Evolutionary conservation across 169 alveolate genomes (phyloP), one percentile per base, ranked within the genome.

Genomic region (Blepharisma undulans): DNA sequence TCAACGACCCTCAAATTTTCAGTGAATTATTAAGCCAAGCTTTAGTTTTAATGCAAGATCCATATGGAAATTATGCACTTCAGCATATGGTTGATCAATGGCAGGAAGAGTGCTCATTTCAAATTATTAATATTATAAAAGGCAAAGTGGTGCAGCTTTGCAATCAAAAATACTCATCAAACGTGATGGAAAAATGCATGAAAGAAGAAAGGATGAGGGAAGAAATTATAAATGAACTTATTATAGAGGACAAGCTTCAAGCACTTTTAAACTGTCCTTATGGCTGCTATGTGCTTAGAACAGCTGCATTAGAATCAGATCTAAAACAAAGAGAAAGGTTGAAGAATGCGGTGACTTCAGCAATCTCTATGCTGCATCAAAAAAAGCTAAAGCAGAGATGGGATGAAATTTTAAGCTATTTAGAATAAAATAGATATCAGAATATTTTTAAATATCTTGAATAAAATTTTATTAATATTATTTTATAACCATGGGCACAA

Each of bases 21-120:
- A 84, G 77, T 5, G 87, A 89, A 30, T 36, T 92, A 5, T 36
- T 76, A 7, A 91, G 84, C 36, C 80, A 95, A 72, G 89, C 93
- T 16, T 79, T 96, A 90, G 96, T 94, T 21, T 72, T 96, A n/a
- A 94, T 94, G 14, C 96, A 96, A 91, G 93, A 93, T 85, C 98
- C 98, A 8, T 96, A 91, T 88, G 98, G 98, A 12, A 96, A 96
- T 81, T 96, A 95, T 78, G 97, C 96, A 19, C 90, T 95, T 48
- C 97, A 96, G 61, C 92, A 92, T 87, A 89, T 95, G 4, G 22
- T 95, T 87, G 96, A 95, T 79, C 92, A 79, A 72, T 92, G 95
- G 97, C 81, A 82, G 12, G 86, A 76, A 16, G 92, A 92, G 71
- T 59, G 77, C 14, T 85, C 90, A 60, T 22, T 21, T 21, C 93